These are phyloP conservation scores for Globisporangium camurandrum DNA, from an alignment of 352 stramenopile species.

Conservation along the genomic window DNA sequence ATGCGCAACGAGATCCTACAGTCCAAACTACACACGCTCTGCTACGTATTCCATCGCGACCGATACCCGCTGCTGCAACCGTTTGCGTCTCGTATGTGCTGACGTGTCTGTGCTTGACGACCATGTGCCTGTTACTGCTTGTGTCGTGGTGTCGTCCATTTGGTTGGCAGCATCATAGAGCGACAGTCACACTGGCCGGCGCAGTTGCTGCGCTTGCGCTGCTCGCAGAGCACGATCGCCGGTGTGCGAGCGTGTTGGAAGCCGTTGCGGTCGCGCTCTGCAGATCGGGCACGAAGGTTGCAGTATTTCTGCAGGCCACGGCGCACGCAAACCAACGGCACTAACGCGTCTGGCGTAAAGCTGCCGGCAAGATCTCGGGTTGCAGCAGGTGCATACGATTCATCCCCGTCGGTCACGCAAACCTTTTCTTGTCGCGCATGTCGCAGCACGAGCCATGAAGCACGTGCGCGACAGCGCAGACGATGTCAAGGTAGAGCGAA, in stretches of 20 bases:
- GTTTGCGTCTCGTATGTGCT: conserved; percentile 41
- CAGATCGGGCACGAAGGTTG: conserved; percentile 22
- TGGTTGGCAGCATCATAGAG: conserved; percentile 20
- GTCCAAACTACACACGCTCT: conserved; percentile 29
- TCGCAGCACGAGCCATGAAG: no score
- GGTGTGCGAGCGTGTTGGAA: conserved; percentile 48
- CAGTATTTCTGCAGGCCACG: conserved; percentile 13
- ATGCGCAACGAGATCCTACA: conserved; percentile 54
- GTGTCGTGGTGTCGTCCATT: conserved; percentile 41
- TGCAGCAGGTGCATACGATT: no score
- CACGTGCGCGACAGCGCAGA: no score
- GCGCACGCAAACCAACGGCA: no score
- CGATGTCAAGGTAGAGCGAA: no score
- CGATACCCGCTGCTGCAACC: conserved; percentile 25
- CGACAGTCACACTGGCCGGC: conserved; percentile 28
- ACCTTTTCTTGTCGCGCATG: no score
- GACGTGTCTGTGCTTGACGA: conserved; percentile 47
- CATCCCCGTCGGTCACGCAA: no score
- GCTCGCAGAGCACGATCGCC: conserved; percentile 40
- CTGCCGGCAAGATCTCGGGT: no score
- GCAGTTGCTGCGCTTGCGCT: conserved; percentile 37
- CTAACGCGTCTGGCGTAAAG: no score
- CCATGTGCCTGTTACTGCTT: conserved; percentile 46
- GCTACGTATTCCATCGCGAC: conserved; percentile 52
- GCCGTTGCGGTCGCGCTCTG: conserved; percentile 34